These are phyloP conservation scores for Vitis hybrid DNA, from an alignment of 177 flowering plant species.

Conservation along the genomic window DNA sequence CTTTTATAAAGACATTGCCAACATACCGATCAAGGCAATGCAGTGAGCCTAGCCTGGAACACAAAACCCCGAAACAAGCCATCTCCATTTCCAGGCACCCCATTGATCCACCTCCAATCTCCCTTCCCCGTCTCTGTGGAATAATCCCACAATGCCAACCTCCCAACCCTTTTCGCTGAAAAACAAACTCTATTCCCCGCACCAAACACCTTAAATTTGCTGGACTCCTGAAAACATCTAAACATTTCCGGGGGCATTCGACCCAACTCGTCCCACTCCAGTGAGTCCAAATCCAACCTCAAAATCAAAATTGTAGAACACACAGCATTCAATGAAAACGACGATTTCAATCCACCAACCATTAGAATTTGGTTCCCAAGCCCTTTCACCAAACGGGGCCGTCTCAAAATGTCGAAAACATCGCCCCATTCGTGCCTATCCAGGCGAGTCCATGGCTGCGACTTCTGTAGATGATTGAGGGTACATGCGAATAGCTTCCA, in stretches of 20 bases:
- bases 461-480: constrained; percentile 15
- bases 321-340: constrained; percentile 59
- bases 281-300: constrained; percentile 66
- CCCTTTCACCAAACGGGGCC: constrained; percentile 72
- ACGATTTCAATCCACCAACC: constrained; percentile 85
- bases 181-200: constrained; percentile 81
- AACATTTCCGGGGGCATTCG: constrained; percentile 89
- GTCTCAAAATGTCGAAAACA: constrained; percentile 74
- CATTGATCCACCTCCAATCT: constrained; percentile 82
- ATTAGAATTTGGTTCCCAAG: constrained; percentile 47
- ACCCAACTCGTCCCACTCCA: constrained; percentile 95
- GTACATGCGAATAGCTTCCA: constrained; percentile 72
- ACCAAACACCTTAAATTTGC: constrained; percentile 95
- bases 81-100: constrained; percentile 63
- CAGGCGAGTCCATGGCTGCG: constrained; percentile 56
- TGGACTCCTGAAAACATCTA: constrained; percentile 55
- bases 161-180: constrained; percentile 69
- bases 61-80: constrained; percentile 74
- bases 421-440: constrained; percentile 87
- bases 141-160: constrained; percentile 77
- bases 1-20: too few relatives aligned
- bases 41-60: constrained; percentile 64
- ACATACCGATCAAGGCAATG: constrained; percentile 42
- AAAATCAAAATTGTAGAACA: constrained; percentile 79
- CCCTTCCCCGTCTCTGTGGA: constrained; percentile 23